phyloP scores from a whole-genome alignment of 2,329 filamentous ascomycete genomes.

The Pyricularia sp. region DNA sequence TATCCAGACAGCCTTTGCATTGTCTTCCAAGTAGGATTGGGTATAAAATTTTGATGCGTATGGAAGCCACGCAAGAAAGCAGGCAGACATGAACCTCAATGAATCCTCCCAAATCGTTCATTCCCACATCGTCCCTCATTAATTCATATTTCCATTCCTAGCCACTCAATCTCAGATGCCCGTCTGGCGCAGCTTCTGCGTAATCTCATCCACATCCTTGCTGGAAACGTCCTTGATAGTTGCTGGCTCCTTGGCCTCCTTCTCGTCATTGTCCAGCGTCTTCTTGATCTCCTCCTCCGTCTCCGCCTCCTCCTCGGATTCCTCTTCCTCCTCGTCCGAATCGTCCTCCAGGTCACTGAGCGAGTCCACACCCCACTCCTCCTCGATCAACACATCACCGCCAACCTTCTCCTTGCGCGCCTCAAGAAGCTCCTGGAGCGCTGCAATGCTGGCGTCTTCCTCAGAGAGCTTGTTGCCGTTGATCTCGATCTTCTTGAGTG shows the following conservation, averaged over 20 bases:
- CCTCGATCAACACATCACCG: constrained; percentile 60
- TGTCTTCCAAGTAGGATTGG: not conserved
- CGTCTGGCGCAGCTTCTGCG: constrained; percentile 67
- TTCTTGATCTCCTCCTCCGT: constrained; percentile 62
- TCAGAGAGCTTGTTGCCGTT: constrained; percentile 95
- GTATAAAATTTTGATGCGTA: not conserved
- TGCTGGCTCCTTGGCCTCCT: constrained; percentile 65
- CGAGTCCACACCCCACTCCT: constrained; percentile 77
- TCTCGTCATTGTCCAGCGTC: constrained; percentile 59
- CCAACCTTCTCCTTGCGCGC: constrained; percentile 66
- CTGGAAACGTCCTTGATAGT: constrained; percentile 47
- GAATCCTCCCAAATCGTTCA: not conserved
- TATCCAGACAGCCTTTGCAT: not conserved
- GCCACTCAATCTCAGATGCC: constrained; percentile 26
- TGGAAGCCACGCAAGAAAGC: not conserved
- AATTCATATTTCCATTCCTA: not conserved
- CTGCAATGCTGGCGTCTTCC: constrained; percentile 64
- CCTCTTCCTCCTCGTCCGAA: constrained; percentile 58
- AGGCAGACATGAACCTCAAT: not conserved
- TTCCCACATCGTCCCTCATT: not conserved
- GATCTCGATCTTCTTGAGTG: constrained; percentile 76
- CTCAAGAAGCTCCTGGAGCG: constrained; percentile 62
- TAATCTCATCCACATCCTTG: constrained; percentile 72
- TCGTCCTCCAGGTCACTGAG: constrained; percentile 80
- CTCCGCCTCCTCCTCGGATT: constrained; percentile 58